phyloP scores from a whole-genome alignment of 805 yeast genomes.

The Teunomyces lycoperdinae region DNA sequence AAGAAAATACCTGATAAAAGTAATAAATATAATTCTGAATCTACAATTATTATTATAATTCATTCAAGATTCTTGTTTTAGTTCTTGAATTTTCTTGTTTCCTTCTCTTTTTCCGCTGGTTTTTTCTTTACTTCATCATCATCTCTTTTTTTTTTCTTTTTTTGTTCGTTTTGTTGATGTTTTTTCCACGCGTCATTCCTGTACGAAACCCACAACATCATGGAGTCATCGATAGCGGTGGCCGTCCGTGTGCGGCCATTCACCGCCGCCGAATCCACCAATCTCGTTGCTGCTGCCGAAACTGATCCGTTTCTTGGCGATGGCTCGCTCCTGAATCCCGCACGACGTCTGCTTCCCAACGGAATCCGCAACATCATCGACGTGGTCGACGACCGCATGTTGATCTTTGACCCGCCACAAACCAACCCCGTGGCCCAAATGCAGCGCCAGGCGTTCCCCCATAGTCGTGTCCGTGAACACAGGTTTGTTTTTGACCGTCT shows the following conservation, averaged over 20 bases:
- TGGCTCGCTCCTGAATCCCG: constrained; percentile 32
- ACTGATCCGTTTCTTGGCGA: constrained; percentile 50
- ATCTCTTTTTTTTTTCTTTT: background rate
- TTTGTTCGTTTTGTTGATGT: background rate
- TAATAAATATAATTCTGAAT: too few relatives aligned
- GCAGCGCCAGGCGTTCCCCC: constrained; percentile 45
- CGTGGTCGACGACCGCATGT: constrained; percentile 82
- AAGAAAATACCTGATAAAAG: too few relatives aligned
- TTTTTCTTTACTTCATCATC: too few relatives aligned
- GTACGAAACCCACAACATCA: background rate
- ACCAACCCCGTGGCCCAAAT: constrained; percentile 55
- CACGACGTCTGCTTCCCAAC: constrained; percentile 28
- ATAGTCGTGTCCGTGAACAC: constrained; percentile 63
- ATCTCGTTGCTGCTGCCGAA: constrained; percentile 40
- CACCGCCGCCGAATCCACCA: constrained; percentile 53
- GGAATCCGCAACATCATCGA: constrained; percentile 69
- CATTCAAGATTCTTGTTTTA: too few relatives aligned
- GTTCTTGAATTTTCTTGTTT: too few relatives aligned
- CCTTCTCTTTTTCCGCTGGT: too few relatives aligned
- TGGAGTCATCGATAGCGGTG: constrained; percentile 65
- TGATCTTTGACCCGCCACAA: constrained; percentile 82
- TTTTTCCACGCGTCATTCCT: background rate
- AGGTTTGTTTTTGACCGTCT: constrained; percentile 78
- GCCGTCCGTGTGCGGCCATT: constrained; percentile 86
- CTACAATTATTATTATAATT: too few relatives aligned